phyloP scores from a whole-genome alignment of 2,329 filamentous ascomycete genomes.

The Chaetomium globosum region DNA sequence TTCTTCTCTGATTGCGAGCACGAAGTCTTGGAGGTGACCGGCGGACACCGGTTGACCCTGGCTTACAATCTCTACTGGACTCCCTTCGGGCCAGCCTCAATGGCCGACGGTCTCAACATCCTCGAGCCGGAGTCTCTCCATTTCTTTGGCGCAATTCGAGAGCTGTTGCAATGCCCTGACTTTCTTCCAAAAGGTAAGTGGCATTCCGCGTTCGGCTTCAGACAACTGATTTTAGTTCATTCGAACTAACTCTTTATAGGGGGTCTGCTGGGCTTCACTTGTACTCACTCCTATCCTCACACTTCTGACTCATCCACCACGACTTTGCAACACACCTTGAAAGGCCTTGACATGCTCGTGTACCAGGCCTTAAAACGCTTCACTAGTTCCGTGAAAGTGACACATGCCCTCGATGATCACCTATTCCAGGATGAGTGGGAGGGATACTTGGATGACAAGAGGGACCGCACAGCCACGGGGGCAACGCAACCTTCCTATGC shows the following conservation, averaged over 20 bases:
- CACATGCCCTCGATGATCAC: neutral
- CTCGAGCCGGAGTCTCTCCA: neutral
- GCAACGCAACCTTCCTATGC: neutral
- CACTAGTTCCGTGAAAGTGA: neutral
- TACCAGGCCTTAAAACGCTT: neutral
- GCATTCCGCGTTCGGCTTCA: neutral
- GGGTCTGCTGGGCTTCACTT: neutral
- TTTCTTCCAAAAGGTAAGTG: neutral
- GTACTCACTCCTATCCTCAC: constrained; percentile 3
- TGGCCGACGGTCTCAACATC: neutral
- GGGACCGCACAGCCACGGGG: neutral
- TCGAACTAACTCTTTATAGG: neutral
- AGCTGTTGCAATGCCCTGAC: neutral
- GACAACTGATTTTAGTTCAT: neutral
- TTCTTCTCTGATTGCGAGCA: constrained; percentile 1
- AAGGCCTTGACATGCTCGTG: constrained; percentile 4
- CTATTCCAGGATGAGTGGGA: neutral
- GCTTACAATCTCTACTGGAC: constrained; percentile 3
- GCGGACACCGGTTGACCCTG: neutral
- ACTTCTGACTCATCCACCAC: neutral
- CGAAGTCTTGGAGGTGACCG: neutral
- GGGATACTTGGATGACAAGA: neutral
- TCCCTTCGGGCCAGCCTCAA: neutral
- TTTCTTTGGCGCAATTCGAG: neutral
- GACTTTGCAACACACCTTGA: neutral